Base-by-base conservation (phyloP, 805 yeast genomes). In the Metschnikowia borealis region DNA sequence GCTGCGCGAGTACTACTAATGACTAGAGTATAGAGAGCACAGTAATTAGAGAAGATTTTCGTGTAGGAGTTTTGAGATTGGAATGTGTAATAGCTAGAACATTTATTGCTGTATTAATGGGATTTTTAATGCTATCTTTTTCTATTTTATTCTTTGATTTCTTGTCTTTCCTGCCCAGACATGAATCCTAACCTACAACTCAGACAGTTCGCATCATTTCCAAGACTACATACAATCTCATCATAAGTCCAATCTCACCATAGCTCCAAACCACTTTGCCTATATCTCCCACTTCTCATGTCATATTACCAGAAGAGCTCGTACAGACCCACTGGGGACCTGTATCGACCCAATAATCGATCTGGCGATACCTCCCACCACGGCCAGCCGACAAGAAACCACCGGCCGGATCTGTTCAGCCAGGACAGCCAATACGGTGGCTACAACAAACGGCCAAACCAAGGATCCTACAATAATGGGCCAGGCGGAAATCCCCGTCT, bases 281-380 rank as follows among this genome's bases (percentile, higher is more conserved):
- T 6, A 20, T 32, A 21, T 6, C 31, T 20, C 11, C 29, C 11
- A 10, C 37, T 32, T 17, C 6, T 13, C 45, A 57, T 57, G 60
- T 55, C 58, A 15, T 48, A 54, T 35, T 42, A 55, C 46, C 54
- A 48, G 20, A 53, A 55, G 32, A 50, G 52, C 29, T 52, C 55
- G 6, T 48, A 52, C 42, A 47, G 57, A 23, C 57, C 53, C 5
- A 50, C 53, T 14, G 55, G 52, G 11, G 60, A 57, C 35, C 60
- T 55, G 59, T 57, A 57, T 34, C 60, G 59, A 7, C 60, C 59
- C 14, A 39, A 36, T n/a, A 39, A 36, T 31, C 38, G 47, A 15
- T 35, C 42, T 7, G 21, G 43, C 13, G 18, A 35, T 23, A 38
- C 15, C 26, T 47, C 38, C 14, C 42, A 44, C 33, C 33, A 34